These are phyloP conservation scores for Phyllosticta citriasiana DNA, from an alignment of 2,329 filamentous ascomycete genomes.

Conservation along the genomic window DNA sequence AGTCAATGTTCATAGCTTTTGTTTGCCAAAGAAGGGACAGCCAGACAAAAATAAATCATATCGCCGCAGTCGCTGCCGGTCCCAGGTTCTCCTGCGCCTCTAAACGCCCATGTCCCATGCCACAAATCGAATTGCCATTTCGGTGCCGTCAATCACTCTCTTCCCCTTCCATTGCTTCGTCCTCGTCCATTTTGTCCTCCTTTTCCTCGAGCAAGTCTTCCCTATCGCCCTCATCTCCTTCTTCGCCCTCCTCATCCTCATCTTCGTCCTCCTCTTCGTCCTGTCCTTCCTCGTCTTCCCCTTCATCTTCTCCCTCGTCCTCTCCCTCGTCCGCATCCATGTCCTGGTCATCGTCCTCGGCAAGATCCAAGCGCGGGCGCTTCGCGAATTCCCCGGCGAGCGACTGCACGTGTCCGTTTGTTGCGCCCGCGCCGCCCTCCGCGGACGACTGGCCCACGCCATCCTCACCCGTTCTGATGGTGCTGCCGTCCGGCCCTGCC, in stretches of 20 bases:
- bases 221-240: constrained; percentile 45
- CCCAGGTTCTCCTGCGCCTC: not conserved
- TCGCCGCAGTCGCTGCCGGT: not conserved
- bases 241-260: constrained; percentile 44
- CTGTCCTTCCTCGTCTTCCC: constrained; percentile 35
- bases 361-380: constrained; percentile 29
- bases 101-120: not conserved
- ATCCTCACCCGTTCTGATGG: constrained; percentile 25
- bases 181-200: constrained; percentile 33
- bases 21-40: not conserved
- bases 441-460: constrained; percentile 22
- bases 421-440: constrained; percentile 18
- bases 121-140: not conserved
- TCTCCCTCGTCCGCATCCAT: constrained; percentile 30
- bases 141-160: constrained; percentile 25
- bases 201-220: constrained; percentile 39
- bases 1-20: not conserved
- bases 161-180: constrained; percentile 47
- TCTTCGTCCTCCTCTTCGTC: constrained; percentile 41
- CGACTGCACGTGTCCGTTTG: too few relatives aligned
- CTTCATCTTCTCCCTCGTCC: constrained; percentile 36
- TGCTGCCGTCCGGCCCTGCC: not conserved
- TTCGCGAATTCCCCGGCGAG: constrained; percentile 29
- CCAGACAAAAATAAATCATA: not conserved
- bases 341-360: constrained; percentile 22